phyloP scores from a whole-genome alignment of 108 stramenopile species.

The Skeletonema costatum region DNA sequence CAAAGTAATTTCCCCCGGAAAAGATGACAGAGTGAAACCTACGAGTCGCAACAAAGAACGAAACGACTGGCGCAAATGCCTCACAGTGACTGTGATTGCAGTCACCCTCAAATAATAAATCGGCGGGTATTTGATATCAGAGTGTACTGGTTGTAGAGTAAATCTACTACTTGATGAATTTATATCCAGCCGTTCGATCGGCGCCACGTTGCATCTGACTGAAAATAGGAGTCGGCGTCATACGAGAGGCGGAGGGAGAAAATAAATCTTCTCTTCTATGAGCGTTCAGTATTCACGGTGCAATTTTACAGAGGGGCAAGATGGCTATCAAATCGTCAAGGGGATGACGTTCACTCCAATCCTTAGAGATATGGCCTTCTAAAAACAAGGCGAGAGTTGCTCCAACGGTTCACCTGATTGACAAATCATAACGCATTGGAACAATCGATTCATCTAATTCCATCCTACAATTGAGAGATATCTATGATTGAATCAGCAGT shows the following conservation, averaged over 20 bases:
- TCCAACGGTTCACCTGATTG: background rate
- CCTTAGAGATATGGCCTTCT: background rate
- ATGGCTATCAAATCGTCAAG: background rate
- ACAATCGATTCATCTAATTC: background rate
- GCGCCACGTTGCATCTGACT: background rate
- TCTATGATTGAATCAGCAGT: background rate
- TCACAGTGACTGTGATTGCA: background rate
- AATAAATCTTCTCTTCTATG: background rate
- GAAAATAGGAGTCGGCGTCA: background rate
- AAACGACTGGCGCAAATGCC: background rate
- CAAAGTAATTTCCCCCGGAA: background rate
- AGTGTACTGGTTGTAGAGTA: background rate
- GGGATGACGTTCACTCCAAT: background rate
- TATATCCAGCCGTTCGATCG: background rate
- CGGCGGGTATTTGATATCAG: background rate
- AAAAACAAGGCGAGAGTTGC: background rate
- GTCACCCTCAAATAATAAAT: background rate
- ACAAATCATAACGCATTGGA: background rate
- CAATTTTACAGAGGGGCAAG: background rate
- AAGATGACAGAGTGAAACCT: background rate
- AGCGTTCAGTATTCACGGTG: background rate
- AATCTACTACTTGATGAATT: background rate
- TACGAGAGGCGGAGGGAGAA: background rate
- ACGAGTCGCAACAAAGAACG: background rate
- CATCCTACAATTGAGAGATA: too few species aligned